Evolutionary conservation across 1,284 basidiomycete genomes (phyloP), one percentile per base, ranked within the genome.

Genomic region (Pseudozyma tsukubaensis): DNA sequence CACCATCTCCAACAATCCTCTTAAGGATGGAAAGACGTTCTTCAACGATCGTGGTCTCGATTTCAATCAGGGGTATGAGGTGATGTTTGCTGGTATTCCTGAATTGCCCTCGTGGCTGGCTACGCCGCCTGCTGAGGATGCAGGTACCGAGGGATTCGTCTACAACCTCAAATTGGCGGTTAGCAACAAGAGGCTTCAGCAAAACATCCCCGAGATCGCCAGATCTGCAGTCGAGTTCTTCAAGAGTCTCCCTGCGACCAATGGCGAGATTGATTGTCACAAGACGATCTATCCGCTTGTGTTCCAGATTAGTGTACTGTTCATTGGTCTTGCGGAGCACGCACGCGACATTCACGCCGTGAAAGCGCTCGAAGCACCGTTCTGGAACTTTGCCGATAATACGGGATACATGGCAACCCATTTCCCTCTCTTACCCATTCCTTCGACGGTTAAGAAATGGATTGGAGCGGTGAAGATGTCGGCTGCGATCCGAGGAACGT

Each of bases 81-180:
- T 67, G 24, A 63, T 77, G 59, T 77, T 77, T 50, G 72, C 72
- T 12, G 75, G 75, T n/a, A 49, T 78, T 18, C 76, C 66, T 2
- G 34, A 73, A 45, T 19, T 70, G 32, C 64, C 65, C 12, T 40
- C 56, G 7, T 71, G 56, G 59, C 24, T 72, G 9, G 34, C 52
- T 13, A 62, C 45, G 8, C 54, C 61, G 13, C 53, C 62, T n/a
- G 62, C 56, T 18, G 68, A 71, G 7, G 69, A 69, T 44, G 58
- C 61, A 4, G 63, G 64, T 13, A 49, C 18, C 12, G 63, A 64
- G 2, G 57, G 55, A 8, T 77, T 77, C 49, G 45, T 64, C 19
- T 39, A 59, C 40, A 73, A 77, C 45, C 65, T 77, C 55, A 64
- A 58, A 24, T 34, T 29, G 10, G 67, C 71, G 4, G 50, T 62